A percentile compares a stretch with the other conserved stretches of the same genome.
Conservation (phyloP, 805 yeast genomes). For the Suhomyces emberorum region DNA sequence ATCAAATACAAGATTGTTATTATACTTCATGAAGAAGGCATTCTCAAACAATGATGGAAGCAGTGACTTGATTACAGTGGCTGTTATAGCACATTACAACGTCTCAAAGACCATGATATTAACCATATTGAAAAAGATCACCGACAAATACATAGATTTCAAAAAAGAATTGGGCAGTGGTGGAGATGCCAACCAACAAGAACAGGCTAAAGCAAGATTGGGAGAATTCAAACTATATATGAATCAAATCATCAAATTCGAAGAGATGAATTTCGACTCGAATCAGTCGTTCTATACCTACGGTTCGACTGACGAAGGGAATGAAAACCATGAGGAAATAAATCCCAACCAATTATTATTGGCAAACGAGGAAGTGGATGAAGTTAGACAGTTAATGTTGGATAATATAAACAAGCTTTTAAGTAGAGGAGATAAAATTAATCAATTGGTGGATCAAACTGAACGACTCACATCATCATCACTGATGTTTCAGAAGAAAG, state of each 20-base stretch:
- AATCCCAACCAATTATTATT: slow-evolving; percentile 36
- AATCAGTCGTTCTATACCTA: slow-evolving; percentile 32
- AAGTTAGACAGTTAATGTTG: slow-evolving; percentile 65
- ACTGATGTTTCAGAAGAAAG: slow-evolving; percentile 64
- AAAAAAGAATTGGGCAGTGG: slow-evolving; percentile 24
- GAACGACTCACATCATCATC: slow-evolving; percentile 66
- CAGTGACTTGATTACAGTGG: slow-evolving; percentile 51
- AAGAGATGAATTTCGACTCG: slow-evolving; percentile 45
- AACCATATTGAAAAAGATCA: slow-evolving; percentile 46
- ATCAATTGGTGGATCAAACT: slow-evolving; percentile 73
- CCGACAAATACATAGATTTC: slow-evolving; percentile 47
- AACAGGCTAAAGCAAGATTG: slow-evolving; percentile 15
- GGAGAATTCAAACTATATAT: slow-evolving; percentile 55
- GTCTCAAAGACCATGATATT: slow-evolving; percentile 46
- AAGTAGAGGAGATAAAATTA: slow-evolving; percentile 75
- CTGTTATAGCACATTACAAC: slow-evolving; percentile 43
- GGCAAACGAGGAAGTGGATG: slow-evolving; percentile 56
- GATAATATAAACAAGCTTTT: slow-evolving; percentile 70
- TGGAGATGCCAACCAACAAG: slow-evolving; percentile 4
- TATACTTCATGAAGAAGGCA: slow-evolving; percentile 50
- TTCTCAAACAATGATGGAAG: slow-evolving; percentile 40
- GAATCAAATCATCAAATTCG: slow-evolving; percentile 53
- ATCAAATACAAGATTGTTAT: slow-evolving; percentile 26
- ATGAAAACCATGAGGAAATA: slow-evolving; percentile 15
- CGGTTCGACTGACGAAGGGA: slow-evolving; percentile 21